These are phyloP conservation scores for Umbellularia californica DNA, from an alignment of 164 flowering plant genomes.

Conservation along the genomic window DNA sequence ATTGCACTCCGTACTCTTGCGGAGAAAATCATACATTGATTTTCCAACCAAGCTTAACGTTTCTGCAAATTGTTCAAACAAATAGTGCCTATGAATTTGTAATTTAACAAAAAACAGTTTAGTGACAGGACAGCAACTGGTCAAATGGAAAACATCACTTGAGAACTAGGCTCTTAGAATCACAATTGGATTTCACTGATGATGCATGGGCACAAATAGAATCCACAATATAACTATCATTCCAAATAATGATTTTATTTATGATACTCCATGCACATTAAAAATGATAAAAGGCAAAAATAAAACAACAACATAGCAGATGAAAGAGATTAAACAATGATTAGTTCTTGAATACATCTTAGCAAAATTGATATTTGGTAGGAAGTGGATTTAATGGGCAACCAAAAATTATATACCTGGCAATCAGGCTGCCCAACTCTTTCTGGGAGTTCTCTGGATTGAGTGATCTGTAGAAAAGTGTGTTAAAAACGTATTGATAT, in stretches of 20 bases:
- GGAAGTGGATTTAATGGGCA: neutral
- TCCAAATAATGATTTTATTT: neutral
- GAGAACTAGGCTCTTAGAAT: neutral
- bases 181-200: neutral
- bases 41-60: neutral
- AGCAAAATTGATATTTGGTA: too few relatives aligned
- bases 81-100: neutral
- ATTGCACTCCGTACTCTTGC: neutral
- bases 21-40: neutral
- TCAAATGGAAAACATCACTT: too few relatives aligned
- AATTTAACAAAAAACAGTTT: neutral
- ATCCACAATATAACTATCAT: neutral
- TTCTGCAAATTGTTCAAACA: neutral
- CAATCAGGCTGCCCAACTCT: conserved; percentile 82
- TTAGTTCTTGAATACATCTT: neutral
- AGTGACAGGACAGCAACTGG: too few relatives aligned
- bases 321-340: neutral
- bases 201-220: neutral
- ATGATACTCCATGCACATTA: neutral
- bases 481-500: neutral
- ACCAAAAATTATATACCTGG: conserved; percentile 38
- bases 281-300: neutral
- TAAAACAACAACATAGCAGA: neutral
- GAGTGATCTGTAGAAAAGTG: conserved; percentile 34
- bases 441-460: conserved; percentile 57